phyloP scores from a whole-genome alignment of 2,329 filamentous ascomycete genomes.

The Cladophialophora bantiana region DNA sequence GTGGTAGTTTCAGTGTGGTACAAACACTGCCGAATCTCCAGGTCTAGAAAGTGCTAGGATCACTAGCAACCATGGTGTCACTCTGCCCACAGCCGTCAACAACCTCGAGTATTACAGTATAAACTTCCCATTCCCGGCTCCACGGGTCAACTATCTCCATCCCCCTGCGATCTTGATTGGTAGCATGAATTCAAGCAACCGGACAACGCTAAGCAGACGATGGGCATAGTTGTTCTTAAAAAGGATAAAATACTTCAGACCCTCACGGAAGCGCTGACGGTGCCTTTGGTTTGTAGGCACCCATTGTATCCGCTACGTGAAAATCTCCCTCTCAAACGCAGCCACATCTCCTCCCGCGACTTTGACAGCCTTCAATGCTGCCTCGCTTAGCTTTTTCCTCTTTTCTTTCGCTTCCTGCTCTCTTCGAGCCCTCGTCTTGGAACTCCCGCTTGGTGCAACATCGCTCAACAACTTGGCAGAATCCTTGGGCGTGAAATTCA shows the following conservation, averaged over 20 bases:
- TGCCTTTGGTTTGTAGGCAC: neutral
- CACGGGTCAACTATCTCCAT: neutral
- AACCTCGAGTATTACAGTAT: constrained; percentile 2
- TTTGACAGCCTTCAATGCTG: constrained; percentile 48
- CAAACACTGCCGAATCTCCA: neutral
- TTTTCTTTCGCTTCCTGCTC: constrained; percentile 87
- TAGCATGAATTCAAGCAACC: neutral
- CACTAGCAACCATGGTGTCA: neutral
- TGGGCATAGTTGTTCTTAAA: neutral
- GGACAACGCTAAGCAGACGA: constrained; percentile 5
- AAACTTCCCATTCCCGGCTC: neutral
- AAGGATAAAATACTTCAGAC: neutral
- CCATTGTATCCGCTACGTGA: constrained; percentile 23
- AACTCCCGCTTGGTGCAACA: constrained; percentile 88
- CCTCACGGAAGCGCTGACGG: neutral
- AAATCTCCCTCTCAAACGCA: constrained; percentile 42
- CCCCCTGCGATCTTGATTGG: neutral
- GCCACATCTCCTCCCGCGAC: constrained; percentile 56
- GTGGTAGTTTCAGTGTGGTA: neutral
- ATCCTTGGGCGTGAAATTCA: constrained; percentile 89
- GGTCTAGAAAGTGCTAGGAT: neutral
- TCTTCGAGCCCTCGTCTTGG: constrained; percentile 90
- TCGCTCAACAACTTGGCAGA: constrained; percentile 80
- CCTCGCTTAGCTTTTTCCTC: constrained; percentile 55
- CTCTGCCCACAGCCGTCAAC: neutral